Evolutionary conservation across 371 early-diverging fungal genomes (phyloP).

Genomic region (Basidiobolus meristosporus): DNA sequence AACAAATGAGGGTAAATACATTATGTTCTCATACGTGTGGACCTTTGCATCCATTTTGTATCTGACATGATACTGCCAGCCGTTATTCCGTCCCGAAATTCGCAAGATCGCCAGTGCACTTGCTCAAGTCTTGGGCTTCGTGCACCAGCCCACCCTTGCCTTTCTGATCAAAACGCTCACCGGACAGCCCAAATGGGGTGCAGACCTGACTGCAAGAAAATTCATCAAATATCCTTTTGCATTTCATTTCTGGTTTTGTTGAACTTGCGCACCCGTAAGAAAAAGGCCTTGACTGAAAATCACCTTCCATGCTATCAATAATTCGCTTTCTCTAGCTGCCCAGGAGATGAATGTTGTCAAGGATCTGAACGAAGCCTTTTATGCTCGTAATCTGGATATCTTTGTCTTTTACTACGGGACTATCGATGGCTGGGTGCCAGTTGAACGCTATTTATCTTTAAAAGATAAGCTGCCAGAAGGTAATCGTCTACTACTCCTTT

Average conservation of each 20-base stretch:
- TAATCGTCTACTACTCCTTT: conserved; percentile 6
- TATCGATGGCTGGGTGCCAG: conserved; percentile 61
- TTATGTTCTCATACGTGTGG: not conserved
- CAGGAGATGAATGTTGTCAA: conserved; percentile 53
- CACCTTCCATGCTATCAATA: conserved; percentile 22
- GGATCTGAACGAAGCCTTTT: conserved; percentile 38
- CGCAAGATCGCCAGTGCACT: too few species aligned
- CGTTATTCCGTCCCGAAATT: not conserved
- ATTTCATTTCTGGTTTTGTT: conserved; percentile 6
- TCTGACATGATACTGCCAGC: not conserved
- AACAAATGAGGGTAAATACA: conserved; percentile 21
- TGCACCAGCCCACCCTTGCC: conserved; percentile 11
- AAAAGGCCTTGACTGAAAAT: conserved; percentile 26
- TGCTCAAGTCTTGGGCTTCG: not conserved
- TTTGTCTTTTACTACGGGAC: conserved; percentile 64
- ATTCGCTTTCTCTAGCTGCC: conserved; percentile 42
- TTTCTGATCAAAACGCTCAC: conserved; percentile 7
- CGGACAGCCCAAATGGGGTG: conserved; percentile 1
- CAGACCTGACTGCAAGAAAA: conserved; percentile 6
- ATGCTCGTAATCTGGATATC: conserved; percentile 28
- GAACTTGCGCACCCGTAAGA: conserved; percentile 3
- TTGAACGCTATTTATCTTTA: conserved; percentile 48
- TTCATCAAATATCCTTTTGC: conserved; percentile 12
- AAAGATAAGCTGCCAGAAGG: conserved; percentile 33
- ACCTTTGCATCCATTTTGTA: not conserved